Evolutionary conservation across 208 protist genomes (phyloP).

Genomic region (Zelonia costaricensis): DNA sequence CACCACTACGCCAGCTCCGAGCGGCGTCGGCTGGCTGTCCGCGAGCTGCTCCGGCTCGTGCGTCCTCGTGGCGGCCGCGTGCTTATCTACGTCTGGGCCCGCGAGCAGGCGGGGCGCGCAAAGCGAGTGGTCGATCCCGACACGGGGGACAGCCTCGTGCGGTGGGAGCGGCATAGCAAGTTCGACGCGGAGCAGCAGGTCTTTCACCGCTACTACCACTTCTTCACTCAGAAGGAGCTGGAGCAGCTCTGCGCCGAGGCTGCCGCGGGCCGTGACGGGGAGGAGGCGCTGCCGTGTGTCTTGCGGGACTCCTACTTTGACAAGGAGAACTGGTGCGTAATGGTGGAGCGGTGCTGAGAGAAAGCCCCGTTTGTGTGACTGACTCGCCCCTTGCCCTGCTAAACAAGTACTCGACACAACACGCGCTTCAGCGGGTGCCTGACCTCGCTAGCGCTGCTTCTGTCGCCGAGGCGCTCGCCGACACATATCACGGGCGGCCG

Average conservation of each 20-base stretch:
- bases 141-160: constrained; percentile 64
- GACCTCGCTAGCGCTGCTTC: too few relatives aligned
- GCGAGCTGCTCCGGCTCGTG: constrained; percentile 79
- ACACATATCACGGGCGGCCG: too few relatives aligned
- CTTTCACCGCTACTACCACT: constrained; percentile 86
- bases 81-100: constrained; percentile 89
- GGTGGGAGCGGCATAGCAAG: constrained; percentile 63
- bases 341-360: constrained; percentile 36
- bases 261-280: constrained; percentile 6
- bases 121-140: constrained; percentile 36
- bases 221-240: constrained; percentile 80
- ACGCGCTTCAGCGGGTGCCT: too few relatives aligned
- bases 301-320: constrained; percentile 78
- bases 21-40: constrained; percentile 48
- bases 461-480: too few relatives aligned
- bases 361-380: neutral
- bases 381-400: too few relatives aligned
- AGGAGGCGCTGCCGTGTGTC: neutral
- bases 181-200: constrained; percentile 43
- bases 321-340: constrained; percentile 89
- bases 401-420: too few relatives aligned
- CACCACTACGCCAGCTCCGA: constrained; percentile 81
- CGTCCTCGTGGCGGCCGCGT: constrained; percentile 52
- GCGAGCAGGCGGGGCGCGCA: constrained; percentile 32
- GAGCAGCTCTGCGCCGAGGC: constrained; percentile 57